A percentile compares a stretch with the other conserved stretches of the same genome.
Evolutionary conservation across 208 protist genomes (phyloP).

Genomic region (Crithidia mellificae): DNA sequence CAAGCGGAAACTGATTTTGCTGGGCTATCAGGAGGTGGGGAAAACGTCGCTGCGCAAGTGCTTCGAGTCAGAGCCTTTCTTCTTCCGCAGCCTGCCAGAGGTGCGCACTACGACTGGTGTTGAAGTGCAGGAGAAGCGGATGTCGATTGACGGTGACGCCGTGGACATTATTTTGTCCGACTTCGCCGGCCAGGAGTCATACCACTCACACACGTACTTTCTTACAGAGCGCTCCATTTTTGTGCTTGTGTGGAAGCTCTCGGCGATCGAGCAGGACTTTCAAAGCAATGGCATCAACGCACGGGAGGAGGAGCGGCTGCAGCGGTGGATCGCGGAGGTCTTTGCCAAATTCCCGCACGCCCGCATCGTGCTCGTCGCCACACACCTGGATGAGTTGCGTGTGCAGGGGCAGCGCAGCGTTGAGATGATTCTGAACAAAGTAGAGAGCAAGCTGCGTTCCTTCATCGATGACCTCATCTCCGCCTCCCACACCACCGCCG

Average conservation of each 20-base stretch:
- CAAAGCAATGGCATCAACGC: constrained; percentile 76
- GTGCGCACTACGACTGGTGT: constrained; percentile 85
- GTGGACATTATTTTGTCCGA: constrained; percentile 79
- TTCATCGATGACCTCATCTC: constrained; percentile 65
- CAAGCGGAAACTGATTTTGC: constrained; percentile 79
- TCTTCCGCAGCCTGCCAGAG: constrained; percentile 75
- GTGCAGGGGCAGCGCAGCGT: constrained; percentile 79
- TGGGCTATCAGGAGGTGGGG: constrained; percentile 88
- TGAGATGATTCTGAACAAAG: constrained; percentile 85
- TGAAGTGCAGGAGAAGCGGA: constrained; percentile 64
- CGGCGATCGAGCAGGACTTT: constrained; percentile 84
- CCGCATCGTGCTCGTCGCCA: constrained; percentile 80
- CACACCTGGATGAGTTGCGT: constrained; percentile 88
- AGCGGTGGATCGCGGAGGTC: constrained; percentile 86
- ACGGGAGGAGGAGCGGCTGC: constrained; percentile 81
- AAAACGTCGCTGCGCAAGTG: constrained; percentile 91
- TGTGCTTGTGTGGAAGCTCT: constrained; percentile 90
- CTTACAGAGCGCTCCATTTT: constrained; percentile 87
- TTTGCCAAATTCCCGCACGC: constrained; percentile 83
- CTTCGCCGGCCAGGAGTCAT: constrained; percentile 87
- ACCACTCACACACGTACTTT: constrained; percentile 88
- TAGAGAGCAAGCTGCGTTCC: constrained; percentile 63
- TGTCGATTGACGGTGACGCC: constrained; percentile 54
- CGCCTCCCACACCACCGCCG: constrained; percentile 23
- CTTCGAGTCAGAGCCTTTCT: constrained; percentile 85